A percentile compares a stretch with the other conserved stretches of the same genome.
These are phyloP conservation scores for Penicillium sp. DNA, from an alignment of 2,329 filamentous ascomycete genomes.

Conservation along the genomic window DNA sequence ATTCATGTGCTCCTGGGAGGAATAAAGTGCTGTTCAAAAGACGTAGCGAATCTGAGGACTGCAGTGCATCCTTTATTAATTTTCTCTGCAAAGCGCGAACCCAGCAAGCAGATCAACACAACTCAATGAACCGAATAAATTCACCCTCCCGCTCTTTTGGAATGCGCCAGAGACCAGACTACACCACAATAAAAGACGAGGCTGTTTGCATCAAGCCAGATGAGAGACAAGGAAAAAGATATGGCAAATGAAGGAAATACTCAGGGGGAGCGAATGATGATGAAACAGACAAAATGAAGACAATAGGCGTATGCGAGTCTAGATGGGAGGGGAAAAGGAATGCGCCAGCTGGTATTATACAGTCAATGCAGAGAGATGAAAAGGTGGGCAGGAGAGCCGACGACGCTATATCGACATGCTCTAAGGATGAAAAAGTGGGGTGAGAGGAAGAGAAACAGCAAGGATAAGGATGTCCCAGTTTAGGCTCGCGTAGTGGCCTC, in stretches of 20 bases:
- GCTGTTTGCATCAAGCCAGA: slow-evolving; percentile 13
- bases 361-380: slow-evolving; percentile 33
- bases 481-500: slow-evolving; percentile 27
- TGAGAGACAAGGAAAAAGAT: slow-evolving; percentile 21
- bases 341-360: slow-evolving; percentile 34
- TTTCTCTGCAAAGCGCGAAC: slow-evolving; percentile 30
- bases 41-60: slow-evolving; percentile 8
- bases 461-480: slow-evolving; percentile 21
- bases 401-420: slow-evolving; percentile 22
- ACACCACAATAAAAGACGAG: slow-evolving; percentile 20
- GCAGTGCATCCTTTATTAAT: slow-evolving; percentile 28
- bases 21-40: slow-evolving; percentile 22
- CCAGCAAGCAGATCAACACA: slow-evolving; percentile 31
- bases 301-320: slow-evolving; percentile 22
- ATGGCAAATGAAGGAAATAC: slow-evolving; percentile 23
- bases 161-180: slow-evolving; percentile 32
- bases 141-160: slow-evolving; percentile 33
- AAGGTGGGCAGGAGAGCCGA: slow-evolving; percentile 21
- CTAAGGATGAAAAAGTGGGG: slow-evolving; percentile 13
- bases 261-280: slow-evolving; percentile 14
- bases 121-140: slow-evolving; percentile 35
- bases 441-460: slow-evolving; percentile 17
- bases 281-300: slow-evolving; percentile 17
- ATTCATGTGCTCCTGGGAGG: slow-evolving; percentile 17
- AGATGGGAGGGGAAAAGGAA: slow-evolving; percentile 22